These are phyloP conservation scores for Neocatenulostroma microsporum DNA, from an alignment of 2,329 filamentous ascomycete species.

Conservation along the genomic window DNA sequence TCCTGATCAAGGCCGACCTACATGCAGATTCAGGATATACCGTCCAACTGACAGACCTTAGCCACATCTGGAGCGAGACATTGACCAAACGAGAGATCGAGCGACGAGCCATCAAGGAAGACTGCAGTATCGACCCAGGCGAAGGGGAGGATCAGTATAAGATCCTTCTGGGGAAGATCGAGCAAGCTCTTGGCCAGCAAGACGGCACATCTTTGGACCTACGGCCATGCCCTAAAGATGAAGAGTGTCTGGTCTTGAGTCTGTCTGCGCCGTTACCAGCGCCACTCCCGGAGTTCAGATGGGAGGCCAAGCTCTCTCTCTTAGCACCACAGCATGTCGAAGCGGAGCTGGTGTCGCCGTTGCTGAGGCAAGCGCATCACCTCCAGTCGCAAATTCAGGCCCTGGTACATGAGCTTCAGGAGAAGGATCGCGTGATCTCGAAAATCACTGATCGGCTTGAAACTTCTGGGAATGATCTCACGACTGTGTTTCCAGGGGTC, in stretches of 20 bases:
- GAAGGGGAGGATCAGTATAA: slow-evolving; percentile 60
- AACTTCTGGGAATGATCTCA: slow-evolving; percentile 47
- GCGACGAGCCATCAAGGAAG: slow-evolving; percentile 52
- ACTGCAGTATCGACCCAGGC: slow-evolving; percentile 66
- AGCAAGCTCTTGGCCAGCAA: slow-evolving; percentile 38
- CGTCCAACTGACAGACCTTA: slow-evolving; percentile 62
- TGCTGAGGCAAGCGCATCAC: slow-evolving; percentile 43
- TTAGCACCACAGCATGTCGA: slow-evolving; percentile 37
- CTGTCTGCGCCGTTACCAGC: slow-evolving; percentile 54
- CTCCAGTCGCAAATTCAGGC: slow-evolving; percentile 42
- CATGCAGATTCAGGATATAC: slow-evolving; percentile 52
- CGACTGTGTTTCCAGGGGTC: slow-evolving; percentile 49
- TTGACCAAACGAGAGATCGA: slow-evolving; percentile 57
- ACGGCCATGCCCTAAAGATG: slow-evolving; percentile 18
- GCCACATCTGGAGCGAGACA: slow-evolving; percentile 63
- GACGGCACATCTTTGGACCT: slow-evolving; percentile 29
- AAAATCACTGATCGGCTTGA: slow-evolving; percentile 54
- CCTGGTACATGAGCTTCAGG: slow-evolving; percentile 44
- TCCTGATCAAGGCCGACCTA: slow-evolving; percentile 57
- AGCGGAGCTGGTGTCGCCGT: slow-evolving; percentile 45
- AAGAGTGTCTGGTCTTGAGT: slow-evolving; percentile 41
- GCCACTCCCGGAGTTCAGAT: slow-evolving; percentile 56
- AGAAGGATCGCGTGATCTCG: slow-evolving; percentile 53
- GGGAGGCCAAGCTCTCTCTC: slow-evolving; percentile 53
- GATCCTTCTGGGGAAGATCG: slow-evolving; percentile 59